Evolutionary conservation across 176 grass and related monocot genomes (phyloP).

Genomic region (Cenchrus purpureus): DNA sequence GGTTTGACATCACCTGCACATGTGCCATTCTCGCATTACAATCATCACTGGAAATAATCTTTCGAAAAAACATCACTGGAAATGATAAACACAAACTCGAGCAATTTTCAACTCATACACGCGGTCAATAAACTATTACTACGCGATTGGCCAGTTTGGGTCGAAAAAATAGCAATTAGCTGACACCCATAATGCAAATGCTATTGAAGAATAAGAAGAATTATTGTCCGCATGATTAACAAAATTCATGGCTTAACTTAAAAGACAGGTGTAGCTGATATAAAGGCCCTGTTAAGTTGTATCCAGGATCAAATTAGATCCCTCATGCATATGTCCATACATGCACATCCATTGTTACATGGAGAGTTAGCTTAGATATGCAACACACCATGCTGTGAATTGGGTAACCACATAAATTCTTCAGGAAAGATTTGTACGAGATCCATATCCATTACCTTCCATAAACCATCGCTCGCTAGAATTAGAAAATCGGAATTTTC

Average conservation of each 20-base stretch:
- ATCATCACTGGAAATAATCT: not conserved
- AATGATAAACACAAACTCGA: not conserved
- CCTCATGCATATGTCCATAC: not conserved
- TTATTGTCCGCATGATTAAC: not conserved
- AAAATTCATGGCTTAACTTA: not conserved
- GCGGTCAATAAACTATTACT: not conserved
- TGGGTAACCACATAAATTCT: not conserved
- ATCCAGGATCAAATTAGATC: slow-evolving; percentile 18
- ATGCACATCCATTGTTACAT: not conserved
- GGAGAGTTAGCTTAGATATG: not conserved
- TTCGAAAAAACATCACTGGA: not conserved
- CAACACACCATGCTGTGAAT: slow-evolving; percentile 2
- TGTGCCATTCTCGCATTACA: not conserved
- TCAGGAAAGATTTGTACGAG: slow-evolving; percentile 18
- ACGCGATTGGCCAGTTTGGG: too few species aligned
- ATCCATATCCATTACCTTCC: slow-evolving; percentile 77
- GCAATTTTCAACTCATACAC: not conserved
- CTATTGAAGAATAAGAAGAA: slow-evolving; percentile 21
- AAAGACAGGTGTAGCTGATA: not conserved
- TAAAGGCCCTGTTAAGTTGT: not conserved
- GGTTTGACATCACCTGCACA: slow-evolving; percentile 85
- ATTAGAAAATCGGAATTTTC: slow-evolving; percentile 76
- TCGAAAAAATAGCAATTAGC: not conserved
- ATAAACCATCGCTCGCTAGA: slow-evolving; percentile 96
- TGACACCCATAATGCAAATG: not conserved